phyloP scores from a whole-genome alignment of 257 asterid species.

The Ilex asprella region DNA sequence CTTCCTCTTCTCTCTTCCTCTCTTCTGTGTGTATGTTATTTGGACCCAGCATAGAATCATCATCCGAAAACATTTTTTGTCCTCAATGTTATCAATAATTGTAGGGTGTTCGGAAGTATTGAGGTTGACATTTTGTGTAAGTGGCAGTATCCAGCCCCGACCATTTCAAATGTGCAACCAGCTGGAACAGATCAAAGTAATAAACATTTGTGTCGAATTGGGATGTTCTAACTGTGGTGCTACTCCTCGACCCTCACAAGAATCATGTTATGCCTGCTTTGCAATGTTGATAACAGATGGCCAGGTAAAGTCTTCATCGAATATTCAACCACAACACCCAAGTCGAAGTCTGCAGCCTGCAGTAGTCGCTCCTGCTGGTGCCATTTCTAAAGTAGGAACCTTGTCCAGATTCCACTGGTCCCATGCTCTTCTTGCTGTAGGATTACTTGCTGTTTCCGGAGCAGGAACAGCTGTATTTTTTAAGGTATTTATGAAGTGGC shows the following conservation, averaged over 20 bases:
- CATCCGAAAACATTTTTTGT: too few relatives aligned
- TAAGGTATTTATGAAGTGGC: neutral
- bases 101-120: neutral
- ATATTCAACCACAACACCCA: constrained; percentile 46
- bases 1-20: too few relatives aligned
- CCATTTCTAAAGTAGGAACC: constrained; percentile 37
- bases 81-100: too few relatives aligned
- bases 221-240: neutral
- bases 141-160: constrained; percentile 66
- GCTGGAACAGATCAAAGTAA: constrained; percentile 57
- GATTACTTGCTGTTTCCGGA: constrained; percentile 77
- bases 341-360: constrained; percentile 44
- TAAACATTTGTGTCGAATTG: neutral
- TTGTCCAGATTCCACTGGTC: constrained; percentile 71
- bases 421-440: constrained; percentile 74
- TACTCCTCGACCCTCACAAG: neutral
- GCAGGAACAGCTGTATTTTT: constrained; percentile 61
- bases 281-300: constrained; percentile 41
- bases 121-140: neutral
- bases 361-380: constrained; percentile 34
- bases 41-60: too few relatives aligned
- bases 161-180: constrained; percentile 46
- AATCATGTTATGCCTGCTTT: constrained; percentile 12
- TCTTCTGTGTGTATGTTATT: too few relatives aligned
- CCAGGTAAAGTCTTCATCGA: constrained; percentile 38